Base-by-base conservation (phyloP, 371 early-diverging fungal species). In the Syncephalastrum racemosum region DNA sequence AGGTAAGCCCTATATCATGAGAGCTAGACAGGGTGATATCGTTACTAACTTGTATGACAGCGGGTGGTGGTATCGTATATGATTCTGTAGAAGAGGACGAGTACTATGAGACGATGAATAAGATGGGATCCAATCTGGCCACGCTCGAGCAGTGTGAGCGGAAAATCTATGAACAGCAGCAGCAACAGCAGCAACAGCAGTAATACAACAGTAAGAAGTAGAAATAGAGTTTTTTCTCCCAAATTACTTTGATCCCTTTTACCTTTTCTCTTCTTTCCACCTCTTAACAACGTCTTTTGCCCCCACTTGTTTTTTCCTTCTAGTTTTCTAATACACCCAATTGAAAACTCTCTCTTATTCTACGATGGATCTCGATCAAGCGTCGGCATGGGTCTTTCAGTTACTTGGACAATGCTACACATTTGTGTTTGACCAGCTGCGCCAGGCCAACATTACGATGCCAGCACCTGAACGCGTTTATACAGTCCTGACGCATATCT, bases 31-130 rank as follows among this genome's bases (percentile, higher is more conserved):
- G 13, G 14, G 31, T 15, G 15, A 31, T 18, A 24, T 8, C 5
- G 40, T 41, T 2, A 43, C 27, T 53, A 25, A 31, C 40, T 7
- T 41, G 25, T 2, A 49, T 43, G 45, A 16, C 51, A 73, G 72
- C 78, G 19, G 95, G 98, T 50, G 97, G 93, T 31, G 98, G 97
- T 45, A 95, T 98, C 62, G 97, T 97, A 6, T 88, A 94, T 73
- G 97, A 98, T 68, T 93, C 93, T 40, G 89, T 87, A 14, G 95
- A 94, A 36, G 84, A 83, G 66, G 89, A 84, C 62, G 98, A 98
- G 74, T 98, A 88, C 76, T 84, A 91, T 50, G 98, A 98, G 72
- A 97, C 98, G 3, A 81, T 95, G 71, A 92, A 91, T 81, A 98
- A 98, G 79, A 85, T 96, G 65, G 84, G 85, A 54, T 91, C 93